These are phyloP conservation scores for Ananas comosus DNA, from an alignment of 176 grass and related monocot genomes.

Conservation along the genomic window DNA sequence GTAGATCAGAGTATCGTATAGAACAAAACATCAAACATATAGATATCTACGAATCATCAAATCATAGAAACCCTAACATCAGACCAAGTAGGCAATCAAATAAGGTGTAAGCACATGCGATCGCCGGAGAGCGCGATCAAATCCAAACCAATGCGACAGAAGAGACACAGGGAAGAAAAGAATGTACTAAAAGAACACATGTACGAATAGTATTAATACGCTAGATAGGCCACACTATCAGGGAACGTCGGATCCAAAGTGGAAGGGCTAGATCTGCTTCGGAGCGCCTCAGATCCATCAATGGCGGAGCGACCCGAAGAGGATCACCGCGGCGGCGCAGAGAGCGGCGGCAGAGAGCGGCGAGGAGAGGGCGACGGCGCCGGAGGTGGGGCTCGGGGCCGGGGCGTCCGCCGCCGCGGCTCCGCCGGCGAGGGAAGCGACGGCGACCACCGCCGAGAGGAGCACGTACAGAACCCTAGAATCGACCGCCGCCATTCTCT, in stretches of 20 bases:
- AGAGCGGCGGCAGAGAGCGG: constrained; percentile 27
- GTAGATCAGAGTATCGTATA: too few relatives aligned
- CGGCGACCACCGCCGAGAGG: constrained; percentile 7
- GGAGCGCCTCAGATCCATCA: constrained; percentile 17
- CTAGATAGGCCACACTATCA: background rate
- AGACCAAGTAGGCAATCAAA: background rate
- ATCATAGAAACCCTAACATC: background rate
- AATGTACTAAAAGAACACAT: constrained; percentile 4
- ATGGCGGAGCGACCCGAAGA: constrained; percentile 38
- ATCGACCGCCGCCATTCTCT: background rate
- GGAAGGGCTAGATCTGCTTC: constrained; percentile 28
- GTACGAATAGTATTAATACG: background rate
- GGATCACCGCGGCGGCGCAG: constrained; percentile 38
- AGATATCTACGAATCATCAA: background rate
- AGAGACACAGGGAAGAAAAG: background rate
- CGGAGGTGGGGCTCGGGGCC: constrained; percentile 32
- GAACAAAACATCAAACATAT: background rate
- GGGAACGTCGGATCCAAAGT: background rate
- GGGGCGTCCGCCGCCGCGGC: constrained; percentile 34
- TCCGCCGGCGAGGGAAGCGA: constrained; percentile 15
- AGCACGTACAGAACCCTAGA: background rate
- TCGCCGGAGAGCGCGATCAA: background rate
- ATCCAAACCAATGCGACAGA: background rate
- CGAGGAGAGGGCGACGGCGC: constrained; percentile 22
- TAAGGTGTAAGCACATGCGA: background rate